A percentile compares a stretch with the other conserved stretches of the same genome.
phyloP scores from a whole-genome alignment of 768 basidiomycete genomes.

The Pulveroboletus sp. region DNA sequence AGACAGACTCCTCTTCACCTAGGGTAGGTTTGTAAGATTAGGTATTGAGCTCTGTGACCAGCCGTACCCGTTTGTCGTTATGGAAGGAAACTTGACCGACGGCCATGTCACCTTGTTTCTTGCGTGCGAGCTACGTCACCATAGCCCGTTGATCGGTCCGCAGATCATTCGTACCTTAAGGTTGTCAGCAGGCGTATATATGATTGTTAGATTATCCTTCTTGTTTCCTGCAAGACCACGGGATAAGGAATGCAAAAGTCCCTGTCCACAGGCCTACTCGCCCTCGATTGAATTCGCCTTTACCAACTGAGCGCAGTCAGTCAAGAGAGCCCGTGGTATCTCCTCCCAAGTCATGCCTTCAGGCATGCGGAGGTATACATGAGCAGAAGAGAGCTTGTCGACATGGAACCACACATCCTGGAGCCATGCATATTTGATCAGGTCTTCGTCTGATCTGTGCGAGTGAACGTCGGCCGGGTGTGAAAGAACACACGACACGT shows the following conservation, averaged over 20 bases:
- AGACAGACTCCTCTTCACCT: slow-evolving; percentile 75
- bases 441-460: slow-evolving; percentile 74
- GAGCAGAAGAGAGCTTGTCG: slow-evolving; percentile 94
- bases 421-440: slow-evolving; percentile 90
- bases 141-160: background rate
- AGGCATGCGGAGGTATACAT: slow-evolving; percentile 92
- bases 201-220: slow-evolving; percentile 87
- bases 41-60: background rate
- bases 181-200: slow-evolving; percentile 91
- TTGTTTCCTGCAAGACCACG: slow-evolving; percentile 71
- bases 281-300: slow-evolving; percentile 99
- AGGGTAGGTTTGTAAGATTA: background rate
- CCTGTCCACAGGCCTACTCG: background rate
- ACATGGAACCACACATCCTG: slow-evolving; percentile 95
- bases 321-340: slow-evolving; percentile 74
- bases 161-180: slow-evolving; percentile 59
- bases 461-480: slow-evolving; percentile 13
- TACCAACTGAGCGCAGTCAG: slow-evolving; percentile 90
- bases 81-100: slow-evolving; percentile 96
- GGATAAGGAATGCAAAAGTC: background rate
- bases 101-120: slow-evolving; percentile 99
- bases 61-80: slow-evolving; percentile 72
- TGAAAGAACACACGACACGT: slow-evolving; percentile 26
- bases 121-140: slow-evolving; percentile 3
- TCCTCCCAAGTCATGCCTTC: slow-evolving; percentile 79